Percentiles rank a stretch among this genome's conserved stretches.
Conservation (phyloP, 208 protist species). For the Sergeia podlipaevii region DNA sequence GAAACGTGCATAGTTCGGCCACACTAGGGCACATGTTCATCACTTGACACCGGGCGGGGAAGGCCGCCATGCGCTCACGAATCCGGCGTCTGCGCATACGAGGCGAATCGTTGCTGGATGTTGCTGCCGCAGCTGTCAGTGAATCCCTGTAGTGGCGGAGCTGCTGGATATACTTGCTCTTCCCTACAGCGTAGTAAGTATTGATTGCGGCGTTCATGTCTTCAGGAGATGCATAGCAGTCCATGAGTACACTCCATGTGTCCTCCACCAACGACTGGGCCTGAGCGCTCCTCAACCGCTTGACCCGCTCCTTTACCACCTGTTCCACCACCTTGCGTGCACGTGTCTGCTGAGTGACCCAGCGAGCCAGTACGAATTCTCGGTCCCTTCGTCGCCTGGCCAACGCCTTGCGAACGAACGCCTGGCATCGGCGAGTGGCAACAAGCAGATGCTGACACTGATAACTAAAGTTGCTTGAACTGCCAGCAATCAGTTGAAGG, state of each 20-base stretch:
- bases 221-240: constrained; percentile 10
- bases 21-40: not conserved
- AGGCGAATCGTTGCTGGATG: not conserved
- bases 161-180: not conserved
- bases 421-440: not conserved
- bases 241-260: constrained; percentile 9
- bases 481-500: not conserved
- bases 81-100: not conserved
- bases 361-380: not conserved
- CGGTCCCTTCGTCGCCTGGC: not conserved
- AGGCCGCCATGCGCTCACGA: not conserved
- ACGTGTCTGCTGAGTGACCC: not conserved
- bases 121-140: not conserved
- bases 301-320: constrained; percentile 10
- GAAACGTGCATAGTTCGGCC: constrained; percentile 4
- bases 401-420: constrained; percentile 8
- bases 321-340: constrained; percentile 1
- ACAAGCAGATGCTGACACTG: not conserved
- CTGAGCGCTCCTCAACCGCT: constrained; percentile 1
- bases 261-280: not conserved
- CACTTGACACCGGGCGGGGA: constrained; percentile 1
- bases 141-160: not conserved
- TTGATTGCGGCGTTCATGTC: constrained; percentile 8
- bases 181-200: constrained; percentile 3
- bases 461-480: not conserved